Conservation (phyloP, 2,329 filamentous ascomycete species). For the Capronia coronata region DNA sequence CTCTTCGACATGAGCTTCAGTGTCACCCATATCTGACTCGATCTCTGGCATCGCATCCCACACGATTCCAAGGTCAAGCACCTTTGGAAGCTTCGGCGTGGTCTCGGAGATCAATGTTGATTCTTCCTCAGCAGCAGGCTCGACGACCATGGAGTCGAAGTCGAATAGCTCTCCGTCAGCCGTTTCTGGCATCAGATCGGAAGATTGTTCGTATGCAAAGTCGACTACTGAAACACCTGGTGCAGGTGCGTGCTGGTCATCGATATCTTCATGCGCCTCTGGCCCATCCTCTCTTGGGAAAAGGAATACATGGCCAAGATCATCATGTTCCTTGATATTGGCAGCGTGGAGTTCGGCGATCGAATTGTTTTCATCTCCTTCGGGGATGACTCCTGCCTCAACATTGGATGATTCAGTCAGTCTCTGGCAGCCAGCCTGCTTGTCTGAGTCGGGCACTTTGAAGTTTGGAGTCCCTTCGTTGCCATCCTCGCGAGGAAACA, state of each 20-base stretch:
- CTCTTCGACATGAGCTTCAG: no score
- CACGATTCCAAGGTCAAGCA: neutral
- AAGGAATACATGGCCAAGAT: neutral
- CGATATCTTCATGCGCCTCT: neutral
- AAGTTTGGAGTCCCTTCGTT: no score
- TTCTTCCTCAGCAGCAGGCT: neutral
- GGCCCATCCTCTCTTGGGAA: neutral
- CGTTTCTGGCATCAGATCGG: no score
- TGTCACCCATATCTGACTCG: no score
- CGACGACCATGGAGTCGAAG: neutral
- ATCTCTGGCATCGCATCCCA: neutral
- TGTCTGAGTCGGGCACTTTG: no score
- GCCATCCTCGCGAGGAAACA: neutral
- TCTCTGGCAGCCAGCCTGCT: no score
- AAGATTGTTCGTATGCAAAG: no score
- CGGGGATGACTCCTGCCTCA: neutral
- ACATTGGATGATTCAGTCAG: no score
- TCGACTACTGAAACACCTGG: no score
- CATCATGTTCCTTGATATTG: neutral
- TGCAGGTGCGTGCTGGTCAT: neutral
- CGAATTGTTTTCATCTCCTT: neutral
- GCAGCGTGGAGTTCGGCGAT: neutral
- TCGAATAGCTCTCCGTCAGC: no score
- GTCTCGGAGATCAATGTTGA: neutral
- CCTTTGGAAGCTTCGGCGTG: neutral